Conservation (phyloP, 805 yeast species). For the Candida yuanshanica region DNA sequence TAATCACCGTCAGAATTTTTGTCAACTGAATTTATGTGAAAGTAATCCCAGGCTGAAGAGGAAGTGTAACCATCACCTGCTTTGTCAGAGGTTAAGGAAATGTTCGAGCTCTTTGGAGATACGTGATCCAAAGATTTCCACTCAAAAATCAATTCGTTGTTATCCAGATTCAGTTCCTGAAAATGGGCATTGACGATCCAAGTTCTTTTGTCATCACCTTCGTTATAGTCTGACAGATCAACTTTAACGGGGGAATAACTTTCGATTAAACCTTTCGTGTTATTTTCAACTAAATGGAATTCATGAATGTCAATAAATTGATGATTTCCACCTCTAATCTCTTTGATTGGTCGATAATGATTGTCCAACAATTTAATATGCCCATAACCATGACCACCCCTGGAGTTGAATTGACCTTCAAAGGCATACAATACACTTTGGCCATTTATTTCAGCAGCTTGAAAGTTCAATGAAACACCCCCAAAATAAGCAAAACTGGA, state of each 20-base stretch:
- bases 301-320: slow-evolving; percentile 32
- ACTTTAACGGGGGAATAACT: slow-evolving; percentile 29
- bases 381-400: slow-evolving; percentile 20
- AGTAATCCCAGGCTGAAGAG: slow-evolving; percentile 33
- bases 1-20: slow-evolving; percentile 31
- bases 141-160: slow-evolving; percentile 31
- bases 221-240: slow-evolving; percentile 27
- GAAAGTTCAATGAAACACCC: slow-evolving; percentile 29
- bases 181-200: slow-evolving; percentile 32
- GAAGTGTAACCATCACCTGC: slow-evolving; percentile 28
- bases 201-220: slow-evolving; percentile 21
- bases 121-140: slow-evolving; percentile 25
- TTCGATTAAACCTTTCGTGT: slow-evolving; percentile 27
- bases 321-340: slow-evolving; percentile 31
- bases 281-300: slow-evolving; percentile 28
- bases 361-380: slow-evolving; percentile 29
- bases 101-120: slow-evolving; percentile 28
- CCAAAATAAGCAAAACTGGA: slow-evolving; percentile 30
- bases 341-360: slow-evolving; percentile 27
- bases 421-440: slow-evolving; percentile 27
- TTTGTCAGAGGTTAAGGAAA: slow-evolving; percentile 26
- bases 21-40: slow-evolving; percentile 35
- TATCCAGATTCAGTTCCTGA: slow-evolving; percentile 32
- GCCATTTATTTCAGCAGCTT: slow-evolving; percentile 23
- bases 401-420: slow-evolving; percentile 31